These are phyloP conservation scores for Wickerhamomyces sydowiorum DNA, from an alignment of 805 yeast species.

Conservation along the genomic window DNA sequence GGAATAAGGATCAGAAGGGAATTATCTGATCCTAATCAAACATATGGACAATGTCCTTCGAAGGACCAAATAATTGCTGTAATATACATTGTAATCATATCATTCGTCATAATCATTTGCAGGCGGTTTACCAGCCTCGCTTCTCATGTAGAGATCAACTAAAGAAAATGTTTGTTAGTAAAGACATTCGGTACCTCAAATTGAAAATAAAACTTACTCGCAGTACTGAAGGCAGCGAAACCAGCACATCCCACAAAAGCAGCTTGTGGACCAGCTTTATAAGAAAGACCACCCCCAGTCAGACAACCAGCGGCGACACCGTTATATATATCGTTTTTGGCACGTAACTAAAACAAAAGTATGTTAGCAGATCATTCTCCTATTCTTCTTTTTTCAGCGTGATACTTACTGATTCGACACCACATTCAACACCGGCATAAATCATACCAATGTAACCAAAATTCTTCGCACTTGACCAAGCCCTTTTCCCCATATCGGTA, in stretches of 20 bases:
- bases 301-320: conserved; percentile 92
- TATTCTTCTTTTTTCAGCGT: conserved; percentile 21
- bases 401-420: conserved; percentile 54
- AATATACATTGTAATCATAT: conserved; percentile 3
- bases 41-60: background rate
- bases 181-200: background rate
- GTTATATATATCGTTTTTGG: conserved; percentile 87
- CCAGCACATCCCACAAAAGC: conserved; percentile 94
- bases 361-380: too few species aligned
- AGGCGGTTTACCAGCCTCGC: conserved; percentile 82
- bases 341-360: conserved; percentile 60
- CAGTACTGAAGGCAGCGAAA: conserved; percentile 91
- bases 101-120: conserved; percentile 74
- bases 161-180: conserved; percentile 4
- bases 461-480: conserved; percentile 87
- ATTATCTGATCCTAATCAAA: too few species aligned
- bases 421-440: conserved; percentile 89
- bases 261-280: conserved; percentile 91
- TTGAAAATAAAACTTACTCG: conserved; percentile 27
- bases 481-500: conserved; percentile 84
- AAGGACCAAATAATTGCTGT: background rate
- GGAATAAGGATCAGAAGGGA: too few species aligned
- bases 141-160: conserved; percentile 75
- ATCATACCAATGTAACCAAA: conserved; percentile 92
- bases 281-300: conserved; percentile 94